A percentile compares a stretch with the other conserved stretches of the same genome.
These are phyloP conservation scores for Coniochaeta sp. DNA, from an alignment of 2,329 filamentous ascomycete species.

Conservation along the genomic window DNA sequence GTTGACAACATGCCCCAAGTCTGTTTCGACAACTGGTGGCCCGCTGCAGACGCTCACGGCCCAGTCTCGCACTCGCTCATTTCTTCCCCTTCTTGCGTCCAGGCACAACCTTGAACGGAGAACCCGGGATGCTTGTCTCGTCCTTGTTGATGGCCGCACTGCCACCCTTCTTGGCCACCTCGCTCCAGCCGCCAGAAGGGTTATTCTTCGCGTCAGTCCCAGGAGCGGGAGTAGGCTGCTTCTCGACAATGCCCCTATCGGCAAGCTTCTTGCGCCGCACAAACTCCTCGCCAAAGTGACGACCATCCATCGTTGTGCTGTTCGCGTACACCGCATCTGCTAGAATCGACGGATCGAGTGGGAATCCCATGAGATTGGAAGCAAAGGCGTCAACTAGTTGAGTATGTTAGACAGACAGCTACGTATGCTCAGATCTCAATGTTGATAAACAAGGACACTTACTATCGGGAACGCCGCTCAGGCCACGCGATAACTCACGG, in stretches of 20 bases:
- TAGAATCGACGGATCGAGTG: slow-evolving; percentile 72
- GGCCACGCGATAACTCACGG: slow-evolving; percentile 70
- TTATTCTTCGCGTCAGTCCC: slow-evolving; percentile 36
- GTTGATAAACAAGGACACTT: slow-evolving; percentile 29
- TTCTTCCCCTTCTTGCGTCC: slow-evolving; percentile 89
- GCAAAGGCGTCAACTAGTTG: slow-evolving; percentile 73
- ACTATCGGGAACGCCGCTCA: slow-evolving; percentile 45
- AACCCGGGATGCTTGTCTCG: slow-evolving; percentile 35
- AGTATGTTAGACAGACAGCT: slow-evolving; percentile 3
- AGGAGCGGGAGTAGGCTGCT: slow-evolving; percentile 56
- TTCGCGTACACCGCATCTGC: slow-evolving; percentile 83
- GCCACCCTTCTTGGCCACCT: slow-evolving; percentile 90
- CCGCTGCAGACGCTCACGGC: no score
- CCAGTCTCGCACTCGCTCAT: no score
- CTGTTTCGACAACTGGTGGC: no score
- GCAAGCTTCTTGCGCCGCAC: slow-evolving; percentile 87
- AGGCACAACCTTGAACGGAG: slow-evolving; percentile 83
- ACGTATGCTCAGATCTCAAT: no score
- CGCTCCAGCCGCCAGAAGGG: slow-evolving; percentile 74
- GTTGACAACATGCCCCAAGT: no score
- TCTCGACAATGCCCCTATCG: slow-evolving; percentile 75
- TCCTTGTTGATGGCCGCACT: slow-evolving; percentile 30
- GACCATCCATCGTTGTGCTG: slow-evolving; percentile 84
- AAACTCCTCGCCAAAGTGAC: slow-evolving; percentile 91
- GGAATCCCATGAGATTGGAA: slow-evolving; percentile 65